Conservation (phyloP, 768 basidiomycete species). For the Goffeauzyma gilvescens region DNA sequence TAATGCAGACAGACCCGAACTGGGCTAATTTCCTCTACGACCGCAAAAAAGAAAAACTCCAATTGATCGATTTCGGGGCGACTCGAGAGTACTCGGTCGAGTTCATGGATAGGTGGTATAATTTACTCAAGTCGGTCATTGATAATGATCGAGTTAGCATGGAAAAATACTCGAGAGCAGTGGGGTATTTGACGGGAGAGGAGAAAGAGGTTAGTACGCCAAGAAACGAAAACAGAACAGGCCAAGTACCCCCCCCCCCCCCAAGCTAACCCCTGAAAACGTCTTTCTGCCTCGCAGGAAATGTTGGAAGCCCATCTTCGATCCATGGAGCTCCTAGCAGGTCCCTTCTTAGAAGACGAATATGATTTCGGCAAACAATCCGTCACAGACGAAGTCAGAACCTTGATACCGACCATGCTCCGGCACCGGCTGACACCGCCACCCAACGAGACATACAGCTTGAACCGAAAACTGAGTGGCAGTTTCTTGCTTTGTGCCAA, state of each 20-base stretch:
- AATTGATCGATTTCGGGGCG: constrained; percentile 90
- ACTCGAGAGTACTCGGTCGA: constrained; percentile 63
- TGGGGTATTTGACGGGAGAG: constrained; percentile 78
- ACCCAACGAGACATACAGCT: constrained; percentile 79
- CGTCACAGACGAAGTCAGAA: constrained; percentile 59
- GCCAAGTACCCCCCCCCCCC: no score
- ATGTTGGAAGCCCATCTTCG: constrained; percentile 75
- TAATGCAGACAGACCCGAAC: constrained; percentile 98
- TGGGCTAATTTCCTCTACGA: constrained; percentile 97
- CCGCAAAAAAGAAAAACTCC: constrained; percentile 46
- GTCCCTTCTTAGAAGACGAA: constrained; percentile 62
- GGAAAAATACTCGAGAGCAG: constrained; percentile 49
- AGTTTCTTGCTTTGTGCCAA: constrained; percentile 38
- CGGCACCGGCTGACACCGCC: constrained; percentile 73
- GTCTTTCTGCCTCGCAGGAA: constrained; percentile 35
- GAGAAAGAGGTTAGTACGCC: constrained; percentile 52
- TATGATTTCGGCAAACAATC: constrained; percentile 49
- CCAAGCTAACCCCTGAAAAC: no score
- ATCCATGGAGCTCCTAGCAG: constrained; percentile 66
- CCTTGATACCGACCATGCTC: constrained; percentile 76
- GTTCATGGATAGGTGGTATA: constrained; percentile 77
- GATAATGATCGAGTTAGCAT: constrained; percentile 49
- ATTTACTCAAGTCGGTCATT: constrained; percentile 63
- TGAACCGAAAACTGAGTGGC: constrained; percentile 48
- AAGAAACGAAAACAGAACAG: not conserved